A percentile compares a stretch with the other conserved stretches of the same genome.
phyloP scores from a whole-genome alignment of 805 yeast species.

The Wickerhamomyces bovis region DNA sequence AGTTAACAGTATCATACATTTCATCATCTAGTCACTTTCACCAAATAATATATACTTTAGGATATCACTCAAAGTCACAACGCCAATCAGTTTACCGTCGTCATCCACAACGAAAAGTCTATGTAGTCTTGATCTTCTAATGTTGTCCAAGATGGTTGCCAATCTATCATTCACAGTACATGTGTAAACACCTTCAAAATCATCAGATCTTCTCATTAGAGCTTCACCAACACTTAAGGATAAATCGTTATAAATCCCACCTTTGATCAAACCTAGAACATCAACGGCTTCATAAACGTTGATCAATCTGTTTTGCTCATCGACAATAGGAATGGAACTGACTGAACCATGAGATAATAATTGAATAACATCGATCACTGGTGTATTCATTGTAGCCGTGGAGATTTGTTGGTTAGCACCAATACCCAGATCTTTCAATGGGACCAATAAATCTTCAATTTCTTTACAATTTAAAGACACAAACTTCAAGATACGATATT shows the following conservation, averaged over 20 bases:
- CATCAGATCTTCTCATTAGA: constrained; percentile 85
- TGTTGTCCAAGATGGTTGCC: constrained; percentile 87
- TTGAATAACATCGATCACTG: constrained; percentile 90
- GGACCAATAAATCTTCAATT: constrained; percentile 73
- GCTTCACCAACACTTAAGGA: constrained; percentile 95
- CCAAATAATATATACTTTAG: constrained; percentile 74
- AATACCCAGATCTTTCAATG: constrained; percentile 64
- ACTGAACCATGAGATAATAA: constrained; percentile 73
- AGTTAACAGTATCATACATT: not conserved
- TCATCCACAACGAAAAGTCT: constrained; percentile 88
- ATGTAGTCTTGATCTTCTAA: constrained; percentile 84
- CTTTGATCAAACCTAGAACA: constrained; percentile 85
- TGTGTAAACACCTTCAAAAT: constrained; percentile 96
- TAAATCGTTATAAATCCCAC: constrained; percentile 88
- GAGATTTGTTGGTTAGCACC: constrained; percentile 54
- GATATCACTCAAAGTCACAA: constrained; percentile 87
- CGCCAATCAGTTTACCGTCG: constrained; percentile 71
- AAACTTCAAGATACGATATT: constrained; percentile 90
- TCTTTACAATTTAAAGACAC: constrained; percentile 96
- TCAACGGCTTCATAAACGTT: constrained; percentile 97
- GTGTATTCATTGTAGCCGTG: constrained; percentile 83
- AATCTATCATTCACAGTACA: constrained; percentile 84
- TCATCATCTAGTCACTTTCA: constrained; percentile 23
- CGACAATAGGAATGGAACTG: constrained; percentile 89
- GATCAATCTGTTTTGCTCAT: constrained; percentile 58